Conservation (phyloP, 768 basidiomycete species). For the Phaffia tasmanica region DNA sequence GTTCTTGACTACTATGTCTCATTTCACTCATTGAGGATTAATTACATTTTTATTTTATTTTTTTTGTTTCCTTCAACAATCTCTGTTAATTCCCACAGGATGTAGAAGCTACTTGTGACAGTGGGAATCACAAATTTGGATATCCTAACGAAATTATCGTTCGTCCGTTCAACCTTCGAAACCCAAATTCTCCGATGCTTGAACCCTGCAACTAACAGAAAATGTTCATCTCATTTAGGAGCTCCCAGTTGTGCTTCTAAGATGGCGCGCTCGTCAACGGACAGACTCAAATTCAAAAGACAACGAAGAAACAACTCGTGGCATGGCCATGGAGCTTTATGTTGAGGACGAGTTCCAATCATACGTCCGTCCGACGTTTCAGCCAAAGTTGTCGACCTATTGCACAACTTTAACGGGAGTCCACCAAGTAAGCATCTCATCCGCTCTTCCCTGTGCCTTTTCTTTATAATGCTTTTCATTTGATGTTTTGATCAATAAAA, state of each 20-base stretch:
- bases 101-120: slow-evolving; percentile 69
- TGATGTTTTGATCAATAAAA: no score
- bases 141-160: slow-evolving; percentile 96
- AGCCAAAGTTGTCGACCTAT: slow-evolving; percentile 65
- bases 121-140: slow-evolving; percentile 54
- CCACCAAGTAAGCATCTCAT: slow-evolving; percentile 56
- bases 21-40: neutral
- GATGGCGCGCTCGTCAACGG: slow-evolving; percentile 45
- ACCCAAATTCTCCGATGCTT: slow-evolving; percentile 1
- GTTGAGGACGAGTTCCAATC: slow-evolving; percentile 72
- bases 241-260: slow-evolving; percentile 79
- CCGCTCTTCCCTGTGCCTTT: slow-evolving; percentile 3
- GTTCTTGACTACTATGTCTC: slow-evolving; percentile 14
- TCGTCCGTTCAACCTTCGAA: slow-evolving; percentile 36
- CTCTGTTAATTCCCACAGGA: slow-evolving; percentile 39
- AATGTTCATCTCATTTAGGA: slow-evolving; percentile 48
- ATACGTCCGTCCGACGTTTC: slow-evolving; percentile 81
- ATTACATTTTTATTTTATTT: slow-evolving; percentile 68
- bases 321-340: slow-evolving; percentile 43
- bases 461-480: no score
- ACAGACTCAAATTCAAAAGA: neutral
- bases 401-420: slow-evolving; percentile 84
- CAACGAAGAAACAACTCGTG: neutral
- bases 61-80: slow-evolving; percentile 36
- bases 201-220: slow-evolving; percentile 16